These are phyloP conservation scores for Tolypocladium amazonense DNA, from an alignment of 2,329 filamentous ascomycete genomes.

Conservation along the genomic window DNA sequence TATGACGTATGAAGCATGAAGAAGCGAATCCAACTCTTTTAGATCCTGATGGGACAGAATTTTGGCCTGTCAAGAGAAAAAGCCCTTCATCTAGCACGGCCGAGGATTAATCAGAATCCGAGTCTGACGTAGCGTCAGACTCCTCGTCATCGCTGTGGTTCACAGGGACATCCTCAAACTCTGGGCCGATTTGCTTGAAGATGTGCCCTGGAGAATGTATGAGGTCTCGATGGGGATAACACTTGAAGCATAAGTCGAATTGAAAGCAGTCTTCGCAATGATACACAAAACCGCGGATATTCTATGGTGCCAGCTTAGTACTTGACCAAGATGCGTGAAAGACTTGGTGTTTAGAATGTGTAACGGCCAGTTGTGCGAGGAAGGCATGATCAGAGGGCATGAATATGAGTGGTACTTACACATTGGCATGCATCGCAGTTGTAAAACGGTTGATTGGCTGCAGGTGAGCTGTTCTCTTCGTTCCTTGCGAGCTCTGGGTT, in stretches of 20 bases:
- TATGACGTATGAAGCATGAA: too few species aligned
- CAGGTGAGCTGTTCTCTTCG: background rate
- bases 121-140: background rate
- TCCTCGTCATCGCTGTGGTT: background rate
- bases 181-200: background rate
- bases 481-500: background rate
- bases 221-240: background rate
- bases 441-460: background rate
- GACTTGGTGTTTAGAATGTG: background rate
- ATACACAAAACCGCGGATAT: background rate
- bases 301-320: background rate
- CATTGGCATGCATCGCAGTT: background rate
- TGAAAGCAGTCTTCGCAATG: background rate
- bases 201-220: background rate
- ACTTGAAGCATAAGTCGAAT: background rate
- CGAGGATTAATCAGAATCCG: background rate
- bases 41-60: too few species aligned
- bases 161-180: background rate
- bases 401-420: background rate
- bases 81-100: background rate
- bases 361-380: background rate
- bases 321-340: too few species aligned
- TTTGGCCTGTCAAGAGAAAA: too few species aligned
- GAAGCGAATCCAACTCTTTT: too few species aligned
- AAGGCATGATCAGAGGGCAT: background rate